Conservation (phyloP, 1,284 basidiomycete species). For the Malassezia sympodialis region DNA sequence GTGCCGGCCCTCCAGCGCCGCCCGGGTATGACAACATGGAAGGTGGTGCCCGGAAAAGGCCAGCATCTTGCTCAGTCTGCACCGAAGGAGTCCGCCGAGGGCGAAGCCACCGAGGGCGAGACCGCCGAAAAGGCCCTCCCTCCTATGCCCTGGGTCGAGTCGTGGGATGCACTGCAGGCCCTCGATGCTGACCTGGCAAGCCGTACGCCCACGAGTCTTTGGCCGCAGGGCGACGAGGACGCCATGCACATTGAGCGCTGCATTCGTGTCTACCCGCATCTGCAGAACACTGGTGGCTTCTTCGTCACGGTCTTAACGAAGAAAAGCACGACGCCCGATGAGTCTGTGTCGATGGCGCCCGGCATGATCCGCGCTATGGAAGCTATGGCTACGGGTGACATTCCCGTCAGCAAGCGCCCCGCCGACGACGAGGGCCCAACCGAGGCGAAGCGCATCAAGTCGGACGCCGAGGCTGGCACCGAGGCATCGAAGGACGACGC, state of each 20-base stretch:
- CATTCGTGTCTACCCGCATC: constrained; percentile 63
- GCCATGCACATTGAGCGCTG: constrained; percentile 32
- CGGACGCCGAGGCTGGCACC: constrained; percentile 10
- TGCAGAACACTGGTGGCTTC: constrained; percentile 95
- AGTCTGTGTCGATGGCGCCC: constrained; percentile 33
- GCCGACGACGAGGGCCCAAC: constrained; percentile 19
- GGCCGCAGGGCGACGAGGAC: constrained; percentile 44
- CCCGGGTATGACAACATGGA: constrained; percentile 38
- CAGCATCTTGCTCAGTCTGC: constrained; percentile 28
- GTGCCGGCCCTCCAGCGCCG: constrained; percentile 65
- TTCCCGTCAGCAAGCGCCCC: constrained; percentile 20
- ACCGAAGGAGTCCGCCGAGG: constrained; percentile 9
- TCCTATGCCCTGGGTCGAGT: constrained; percentile 36
- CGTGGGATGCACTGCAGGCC: constrained; percentile 33
- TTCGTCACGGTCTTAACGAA: constrained; percentile 81
- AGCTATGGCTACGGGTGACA: constrained; percentile 19
- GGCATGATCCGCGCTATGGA: constrained; percentile 44
- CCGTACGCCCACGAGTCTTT: constrained; percentile 32
- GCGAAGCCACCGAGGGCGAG: constrained; percentile 5
- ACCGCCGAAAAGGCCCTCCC: constrained; percentile 20
- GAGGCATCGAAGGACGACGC: background rate
- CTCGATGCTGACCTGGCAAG: constrained; percentile 35
- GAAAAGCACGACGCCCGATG: constrained; percentile 25
- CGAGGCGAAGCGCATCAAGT: constrained; percentile 26
- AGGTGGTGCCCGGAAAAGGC: constrained; percentile 37